Evolutionary conservation across 768 basidiomycete genomes (phyloP).

Genomic region (Chiua virens): DNA sequence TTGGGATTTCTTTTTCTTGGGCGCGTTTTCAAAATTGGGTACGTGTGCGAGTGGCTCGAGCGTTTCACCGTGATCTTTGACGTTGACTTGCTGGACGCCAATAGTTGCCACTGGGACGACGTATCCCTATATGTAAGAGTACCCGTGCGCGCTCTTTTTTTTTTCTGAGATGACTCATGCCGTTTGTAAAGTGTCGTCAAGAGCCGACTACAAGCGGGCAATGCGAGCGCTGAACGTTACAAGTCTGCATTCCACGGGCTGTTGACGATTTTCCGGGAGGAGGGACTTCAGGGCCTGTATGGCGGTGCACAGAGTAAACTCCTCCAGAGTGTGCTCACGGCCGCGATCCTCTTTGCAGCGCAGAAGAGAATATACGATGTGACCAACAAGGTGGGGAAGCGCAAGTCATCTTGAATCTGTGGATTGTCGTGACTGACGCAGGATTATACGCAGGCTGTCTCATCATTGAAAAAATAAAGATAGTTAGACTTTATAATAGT

Average conservation of each 20-base stretch:
- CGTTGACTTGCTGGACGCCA: neutral
- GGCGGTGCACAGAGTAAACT: slow-evolving; percentile 88
- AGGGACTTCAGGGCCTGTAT: slow-evolving; percentile 84
- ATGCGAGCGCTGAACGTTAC: slow-evolving; percentile 66
- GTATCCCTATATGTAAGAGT: slow-evolving; percentile 71
- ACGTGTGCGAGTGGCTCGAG: slow-evolving; percentile 13
- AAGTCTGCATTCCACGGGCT: slow-evolving; percentile 76
- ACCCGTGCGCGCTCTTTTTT: neutral
- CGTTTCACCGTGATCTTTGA: neutral
- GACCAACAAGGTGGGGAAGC: slow-evolving; percentile 47
- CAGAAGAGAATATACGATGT: slow-evolving; percentile 81
- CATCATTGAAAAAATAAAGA: slow-evolving; percentile 8
- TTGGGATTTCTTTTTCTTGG: slow-evolving; percentile 92
- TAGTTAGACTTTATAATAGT: neutral
- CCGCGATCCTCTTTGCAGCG: slow-evolving; percentile 89
- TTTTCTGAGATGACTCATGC: neutral
- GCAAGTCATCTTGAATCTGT: neutral
- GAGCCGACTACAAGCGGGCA: slow-evolving; percentile 76
- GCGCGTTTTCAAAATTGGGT: slow-evolving; percentile 91
- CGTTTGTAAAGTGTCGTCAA: slow-evolving; percentile 56
- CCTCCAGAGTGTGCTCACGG: slow-evolving; percentile 87
- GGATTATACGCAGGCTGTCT: slow-evolving; percentile 11
- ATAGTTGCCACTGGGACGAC: slow-evolving; percentile 56
- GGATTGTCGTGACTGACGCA: slow-evolving; percentile 1
- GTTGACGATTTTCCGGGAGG: slow-evolving; percentile 72